Base-by-base conservation (phyloP, 345 rosid species). In the Turritis glabra region DNA sequence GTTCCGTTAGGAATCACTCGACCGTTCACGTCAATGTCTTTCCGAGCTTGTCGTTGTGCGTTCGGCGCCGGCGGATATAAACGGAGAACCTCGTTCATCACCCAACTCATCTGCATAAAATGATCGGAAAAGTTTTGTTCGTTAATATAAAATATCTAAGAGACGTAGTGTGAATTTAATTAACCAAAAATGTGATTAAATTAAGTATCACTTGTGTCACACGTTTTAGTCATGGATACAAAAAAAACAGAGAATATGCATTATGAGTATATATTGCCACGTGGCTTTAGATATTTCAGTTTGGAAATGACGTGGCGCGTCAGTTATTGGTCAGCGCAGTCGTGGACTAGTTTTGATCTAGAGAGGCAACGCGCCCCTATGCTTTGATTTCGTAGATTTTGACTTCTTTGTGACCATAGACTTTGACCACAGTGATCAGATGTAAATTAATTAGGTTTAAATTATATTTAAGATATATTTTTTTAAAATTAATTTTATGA, bases 21-120 rank as follows among this genome's bases (percentile, higher is more conserved):
- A 0, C 70, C 82, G 17, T 78, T 75, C 3, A 85, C 94, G 22
- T 46, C 64, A 13, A 87, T 88, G 26, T 94, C 89, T 71, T 77
- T 84, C 26, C 91, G 78, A 0, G 89, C 85, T 81, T 94, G 98
- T 37, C 97, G 80, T 35, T 94, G 97, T 26, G 77, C 95, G 38
- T 94, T 94, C 0, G 97, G 97, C 17, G 94, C 91, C 5, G 98
- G 89, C 0, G 94, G 69, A 79, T 91, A 93, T 4, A 93, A 81
- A 22, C 98, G 81, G 32, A 91, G 51, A 8, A 88, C 91, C 62
- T 93, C 98, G 38, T 85, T 88, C 97, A 89, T 89, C 69, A 89
- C 97, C 91, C 92, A 87, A 30, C 86, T 90, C 96, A 89, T 88
- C 98, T 93, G 91, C 83, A 80, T 63, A n/a, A 3, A 9, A 35